A percentile compares a stretch with the other conserved stretches of the same genome.
Evolutionary conservation across 305 asterid genomes (phyloP).

Genomic region (Fraxinus paxiana): DNA sequence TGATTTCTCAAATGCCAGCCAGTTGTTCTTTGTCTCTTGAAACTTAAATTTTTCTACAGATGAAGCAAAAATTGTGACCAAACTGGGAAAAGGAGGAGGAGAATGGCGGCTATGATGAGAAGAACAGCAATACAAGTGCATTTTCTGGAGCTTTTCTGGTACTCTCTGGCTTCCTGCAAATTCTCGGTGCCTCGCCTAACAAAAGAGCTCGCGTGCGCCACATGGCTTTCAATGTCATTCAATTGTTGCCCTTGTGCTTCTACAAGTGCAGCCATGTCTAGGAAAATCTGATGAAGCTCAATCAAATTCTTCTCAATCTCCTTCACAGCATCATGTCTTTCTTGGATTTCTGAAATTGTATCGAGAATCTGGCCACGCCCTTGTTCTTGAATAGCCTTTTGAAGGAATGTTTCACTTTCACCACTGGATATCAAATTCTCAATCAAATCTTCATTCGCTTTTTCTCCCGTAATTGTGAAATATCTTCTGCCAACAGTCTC

Average conservation of each 20-base stretch:
- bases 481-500: conserved; percentile 70
- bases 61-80: conserved; percentile 48
- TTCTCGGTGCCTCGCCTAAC: conserved; percentile 70
- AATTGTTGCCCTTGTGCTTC: conserved; percentile 78
- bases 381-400: conserved; percentile 72
- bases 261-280: conserved; percentile 74
- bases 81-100: conserved; percentile 45
- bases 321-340: conserved; percentile 71
- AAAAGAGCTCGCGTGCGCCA: conserved; percentile 69
- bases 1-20: not conserved
- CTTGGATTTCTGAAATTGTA: conserved; percentile 67
- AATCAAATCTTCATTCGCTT: conserved; percentile 48
- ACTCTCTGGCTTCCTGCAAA: conserved; percentile 57
- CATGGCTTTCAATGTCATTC: conserved; percentile 66
- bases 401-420: conserved; percentile 59
- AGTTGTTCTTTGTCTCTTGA: not conserved
- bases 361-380: conserved; percentile 66
- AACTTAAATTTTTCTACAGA: not conserved
- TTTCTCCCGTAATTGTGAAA: conserved; percentile 66
- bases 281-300: conserved; percentile 73
- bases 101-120: conserved; percentile 40
- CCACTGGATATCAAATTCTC: conserved; percentile 70
- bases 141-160: conserved; percentile 63
- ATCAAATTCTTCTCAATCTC: conserved; percentile 67
- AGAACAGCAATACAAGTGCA: conserved; percentile 53